phyloP scores from a whole-genome alignment of 805 yeast species.

The Candida alai region DNA sequence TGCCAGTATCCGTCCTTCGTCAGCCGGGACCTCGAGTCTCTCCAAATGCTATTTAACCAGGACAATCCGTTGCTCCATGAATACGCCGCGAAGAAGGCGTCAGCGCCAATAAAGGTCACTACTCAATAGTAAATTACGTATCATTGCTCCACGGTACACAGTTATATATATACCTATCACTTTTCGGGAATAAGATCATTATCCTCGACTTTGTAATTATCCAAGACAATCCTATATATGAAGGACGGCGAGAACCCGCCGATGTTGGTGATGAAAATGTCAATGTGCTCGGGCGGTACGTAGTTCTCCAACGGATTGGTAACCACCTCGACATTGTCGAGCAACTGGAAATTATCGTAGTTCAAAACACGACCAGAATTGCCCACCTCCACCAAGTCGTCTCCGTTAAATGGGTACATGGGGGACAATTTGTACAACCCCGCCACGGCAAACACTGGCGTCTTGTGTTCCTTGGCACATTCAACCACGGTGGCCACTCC shows the following conservation, averaged over 20 bases:
- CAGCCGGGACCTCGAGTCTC: too few relatives aligned
- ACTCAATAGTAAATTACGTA: too few relatives aligned
- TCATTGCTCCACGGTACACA: too few relatives aligned
- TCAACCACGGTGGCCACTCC: slow-evolving; percentile 94
- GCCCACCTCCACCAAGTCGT: slow-evolving; percentile 83
- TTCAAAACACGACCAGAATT: slow-evolving; percentile 86
- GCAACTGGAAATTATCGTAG: slow-evolving; percentile 64
- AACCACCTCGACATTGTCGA: slow-evolving; percentile 68
- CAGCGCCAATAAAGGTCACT: too few relatives aligned
- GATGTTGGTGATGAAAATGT: slow-evolving; percentile 88
- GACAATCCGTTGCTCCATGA: too few relatives aligned
- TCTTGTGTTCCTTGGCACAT: slow-evolving; percentile 89
- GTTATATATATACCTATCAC: too few relatives aligned
- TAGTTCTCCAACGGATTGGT: slow-evolving; percentile 89
- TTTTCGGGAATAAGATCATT: too few relatives aligned
- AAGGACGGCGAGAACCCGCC: slow-evolving; percentile 97
- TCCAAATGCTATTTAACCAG: too few relatives aligned
- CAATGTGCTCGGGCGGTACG: slow-evolving; percentile 89
- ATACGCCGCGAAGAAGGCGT: too few relatives aligned
- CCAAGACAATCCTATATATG: slow-evolving; percentile 91
- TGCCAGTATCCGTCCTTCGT: too few relatives aligned
- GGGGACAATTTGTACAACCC: slow-evolving; percentile 93
- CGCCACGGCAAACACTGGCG: slow-evolving; percentile 96
- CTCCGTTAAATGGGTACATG: slow-evolving; percentile 83
- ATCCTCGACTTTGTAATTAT: slow-evolving; percentile 87